These are phyloP conservation scores for Macrolepiota dolichaula DNA, from an alignment of 768 basidiomycete species.

Conservation along the genomic window DNA sequence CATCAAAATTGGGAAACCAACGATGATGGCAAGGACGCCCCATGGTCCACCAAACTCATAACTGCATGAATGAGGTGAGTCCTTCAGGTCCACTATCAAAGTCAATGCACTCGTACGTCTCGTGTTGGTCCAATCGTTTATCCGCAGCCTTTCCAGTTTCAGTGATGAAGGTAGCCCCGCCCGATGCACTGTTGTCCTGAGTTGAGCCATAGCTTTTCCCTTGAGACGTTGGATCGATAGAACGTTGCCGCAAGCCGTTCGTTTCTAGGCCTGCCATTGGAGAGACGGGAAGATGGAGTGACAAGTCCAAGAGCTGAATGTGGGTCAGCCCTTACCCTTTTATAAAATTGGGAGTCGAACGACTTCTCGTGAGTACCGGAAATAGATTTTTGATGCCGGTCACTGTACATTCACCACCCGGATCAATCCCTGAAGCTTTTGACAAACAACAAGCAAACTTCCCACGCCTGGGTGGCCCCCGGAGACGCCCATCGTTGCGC, in stretches of 20 bases:
- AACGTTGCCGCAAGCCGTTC: conserved; percentile 14
- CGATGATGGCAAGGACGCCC: conserved; percentile 92
- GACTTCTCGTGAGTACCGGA: conserved; percentile 16
- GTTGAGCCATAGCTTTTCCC: conserved; percentile 14
- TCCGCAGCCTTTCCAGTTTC: conserved; percentile 76
- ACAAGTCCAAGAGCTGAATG: no score
- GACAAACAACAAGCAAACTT: not conserved
- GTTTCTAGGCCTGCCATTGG: conserved; percentile 13
- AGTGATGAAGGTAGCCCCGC: conserved; percentile 38
- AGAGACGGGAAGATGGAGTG: not conserved
- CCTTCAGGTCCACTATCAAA: not conserved
- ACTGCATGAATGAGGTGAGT: conserved; percentile 33
- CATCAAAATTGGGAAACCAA: conserved; percentile 92
- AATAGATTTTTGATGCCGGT: not conserved
- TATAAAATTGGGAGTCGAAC: conserved; percentile 16
- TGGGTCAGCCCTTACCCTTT: not conserved
- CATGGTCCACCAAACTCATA: conserved; percentile 96
- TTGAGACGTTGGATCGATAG: conserved; percentile 7
- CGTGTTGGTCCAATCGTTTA: conserved; percentile 69
- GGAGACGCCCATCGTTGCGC: not conserved
- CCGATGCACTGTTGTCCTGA: conserved; percentile 14
- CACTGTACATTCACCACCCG: no score
- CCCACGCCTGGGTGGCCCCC: not conserved
- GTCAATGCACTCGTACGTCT: conserved; percentile 35
- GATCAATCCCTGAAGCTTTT: not conserved